A percentile compares a stretch with the other conserved stretches of the same genome.
Evolutionary conservation across 345 rosid genomes (phyloP).

Genomic region (Eucalyptus erythrocorys): DNA sequence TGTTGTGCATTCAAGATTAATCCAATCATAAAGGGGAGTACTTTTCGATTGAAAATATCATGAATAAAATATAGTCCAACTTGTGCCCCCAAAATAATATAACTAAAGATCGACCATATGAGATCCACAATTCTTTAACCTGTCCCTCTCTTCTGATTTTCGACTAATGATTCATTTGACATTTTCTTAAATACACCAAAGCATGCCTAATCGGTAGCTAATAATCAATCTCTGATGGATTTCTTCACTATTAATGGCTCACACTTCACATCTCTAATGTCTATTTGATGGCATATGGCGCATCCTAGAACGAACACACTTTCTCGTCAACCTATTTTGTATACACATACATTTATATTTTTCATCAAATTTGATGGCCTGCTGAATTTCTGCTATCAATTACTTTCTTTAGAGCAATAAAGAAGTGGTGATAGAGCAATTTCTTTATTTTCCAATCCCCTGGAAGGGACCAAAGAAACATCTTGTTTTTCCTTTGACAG

Average conservation of each 20-base stretch:
- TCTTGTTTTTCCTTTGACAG: too few species aligned
- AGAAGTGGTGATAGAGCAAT: neutral
- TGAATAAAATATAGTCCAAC: neutral
- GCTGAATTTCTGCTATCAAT: neutral
- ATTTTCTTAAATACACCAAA: too few species aligned
- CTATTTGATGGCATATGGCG: neutral
- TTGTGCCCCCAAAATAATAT: neutral
- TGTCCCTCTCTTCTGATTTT: neutral
- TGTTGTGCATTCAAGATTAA: too few species aligned
- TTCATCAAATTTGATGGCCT: neutral
- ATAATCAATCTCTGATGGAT: neutral
- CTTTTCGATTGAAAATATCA: neutral
- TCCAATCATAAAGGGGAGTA: neutral
- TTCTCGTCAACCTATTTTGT: neutral
- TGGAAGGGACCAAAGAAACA: too few species aligned
- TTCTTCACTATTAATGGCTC: neutral
- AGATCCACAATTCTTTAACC: neutral
- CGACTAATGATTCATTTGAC: neutral
- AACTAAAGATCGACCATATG: neutral
- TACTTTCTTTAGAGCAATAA: neutral
- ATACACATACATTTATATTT: accelerated
- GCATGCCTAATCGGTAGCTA: neutral
- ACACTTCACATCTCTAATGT: neutral
- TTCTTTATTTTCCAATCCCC: too few species aligned
- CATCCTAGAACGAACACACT: neutral